Conservation (phyloP, 2,329 filamentous ascomycete genomes). For the Penicillium sp. region DNA sequence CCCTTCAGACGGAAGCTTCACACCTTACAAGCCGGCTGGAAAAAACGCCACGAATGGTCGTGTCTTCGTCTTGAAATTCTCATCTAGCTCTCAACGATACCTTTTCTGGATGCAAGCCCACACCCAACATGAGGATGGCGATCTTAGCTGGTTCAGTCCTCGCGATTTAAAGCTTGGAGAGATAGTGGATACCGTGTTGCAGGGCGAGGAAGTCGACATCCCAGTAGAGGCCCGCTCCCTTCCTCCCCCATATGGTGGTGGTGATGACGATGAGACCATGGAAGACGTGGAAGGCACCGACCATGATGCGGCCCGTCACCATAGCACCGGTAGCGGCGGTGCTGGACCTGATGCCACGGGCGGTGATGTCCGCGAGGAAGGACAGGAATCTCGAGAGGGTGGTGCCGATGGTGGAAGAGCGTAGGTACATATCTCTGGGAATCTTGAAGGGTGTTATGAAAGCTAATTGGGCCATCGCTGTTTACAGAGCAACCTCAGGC, state of each 20-base stretch:
- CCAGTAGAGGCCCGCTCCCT: constrained; percentile 69
- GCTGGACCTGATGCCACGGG: constrained; percentile 85
- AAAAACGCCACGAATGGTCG: constrained; percentile 78
- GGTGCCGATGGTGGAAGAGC: constrained; percentile 97
- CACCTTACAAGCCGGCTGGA: constrained; percentile 69
- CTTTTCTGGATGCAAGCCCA: constrained; percentile 97
- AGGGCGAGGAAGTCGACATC: constrained; percentile 86
- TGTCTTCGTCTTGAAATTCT: constrained; percentile 91
- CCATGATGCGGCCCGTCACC: constrained; percentile 60
- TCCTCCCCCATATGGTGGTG: constrained; percentile 54
- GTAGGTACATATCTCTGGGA: constrained; percentile 72
- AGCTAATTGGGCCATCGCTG: constrained; percentile 15
- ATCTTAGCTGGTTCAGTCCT: constrained; percentile 77
- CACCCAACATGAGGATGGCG: constrained; percentile 69
- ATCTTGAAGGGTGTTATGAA: constrained; percentile 12
- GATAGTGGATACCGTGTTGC: constrained; percentile 79
- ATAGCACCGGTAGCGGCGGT: constrained; percentile 69
- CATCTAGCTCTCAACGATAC: constrained; percentile 84
- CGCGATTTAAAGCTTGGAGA: constrained; percentile 85
- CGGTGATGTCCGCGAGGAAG: constrained; percentile 88
- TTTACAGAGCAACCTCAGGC: constrained; percentile 59
- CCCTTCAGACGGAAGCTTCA: constrained; percentile 82
- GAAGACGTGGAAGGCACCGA: constrained; percentile 69
- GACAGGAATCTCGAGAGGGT: constrained; percentile 82
- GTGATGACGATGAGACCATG: constrained; percentile 76